A percentile compares a stretch with the other conserved stretches of the same genome.
phyloP scores from a whole-genome alignment of 768 basidiomycete genomes.

The Gyrodon lividus region DNA sequence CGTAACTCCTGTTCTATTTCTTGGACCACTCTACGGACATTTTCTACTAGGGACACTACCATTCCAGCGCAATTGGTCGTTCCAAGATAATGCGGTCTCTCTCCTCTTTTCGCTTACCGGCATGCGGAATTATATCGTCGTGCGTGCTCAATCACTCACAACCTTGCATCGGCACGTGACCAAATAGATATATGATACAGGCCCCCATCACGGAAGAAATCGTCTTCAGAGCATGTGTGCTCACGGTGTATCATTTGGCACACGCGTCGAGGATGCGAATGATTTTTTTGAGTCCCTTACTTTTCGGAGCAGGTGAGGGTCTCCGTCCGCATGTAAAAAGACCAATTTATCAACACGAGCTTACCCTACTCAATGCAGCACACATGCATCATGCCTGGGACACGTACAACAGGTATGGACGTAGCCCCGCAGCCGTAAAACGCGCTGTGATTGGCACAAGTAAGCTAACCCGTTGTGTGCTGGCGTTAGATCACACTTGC shows the following conservation, averaged over 20 bases:
- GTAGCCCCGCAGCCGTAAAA: slow-evolving; percentile 60
- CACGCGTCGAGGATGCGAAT: slow-evolving; percentile 54
- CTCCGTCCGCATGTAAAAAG: neutral
- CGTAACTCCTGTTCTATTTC: slow-evolving; percentile 69
- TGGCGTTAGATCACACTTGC: slow-evolving; percentile 5
- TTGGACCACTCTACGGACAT: slow-evolving; percentile 70
- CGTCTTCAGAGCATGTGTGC: slow-evolving; percentile 83
- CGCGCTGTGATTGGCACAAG: slow-evolving; percentile 56
- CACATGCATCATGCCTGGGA: slow-evolving; percentile 95
- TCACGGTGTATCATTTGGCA: slow-evolving; percentile 70
- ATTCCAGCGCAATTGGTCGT: slow-evolving; percentile 51
- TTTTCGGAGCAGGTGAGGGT: slow-evolving; percentile 81
- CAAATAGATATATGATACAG: slow-evolving; percentile 36
- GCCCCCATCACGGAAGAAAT: slow-evolving; percentile 92
- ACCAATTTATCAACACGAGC: neutral
- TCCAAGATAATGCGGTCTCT: slow-evolving; percentile 37
- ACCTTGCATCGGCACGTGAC: neutral
- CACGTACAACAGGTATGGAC: slow-evolving; percentile 70
- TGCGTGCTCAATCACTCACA: slow-evolving; percentile 24
- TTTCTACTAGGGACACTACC: slow-evolving; percentile 51
- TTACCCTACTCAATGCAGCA: slow-evolving; percentile 45
- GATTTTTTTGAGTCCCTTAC: slow-evolving; percentile 79
- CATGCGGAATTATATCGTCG: slow-evolving; percentile 65
- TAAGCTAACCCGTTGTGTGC: slow-evolving; percentile 32
- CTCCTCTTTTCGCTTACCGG: slow-evolving; percentile 55